Evolutionary conservation across 73 alveolate genomes (phyloP), one percentile per base, ranked within the genome.

Genomic region (Tetrahymena borealis): DNA sequence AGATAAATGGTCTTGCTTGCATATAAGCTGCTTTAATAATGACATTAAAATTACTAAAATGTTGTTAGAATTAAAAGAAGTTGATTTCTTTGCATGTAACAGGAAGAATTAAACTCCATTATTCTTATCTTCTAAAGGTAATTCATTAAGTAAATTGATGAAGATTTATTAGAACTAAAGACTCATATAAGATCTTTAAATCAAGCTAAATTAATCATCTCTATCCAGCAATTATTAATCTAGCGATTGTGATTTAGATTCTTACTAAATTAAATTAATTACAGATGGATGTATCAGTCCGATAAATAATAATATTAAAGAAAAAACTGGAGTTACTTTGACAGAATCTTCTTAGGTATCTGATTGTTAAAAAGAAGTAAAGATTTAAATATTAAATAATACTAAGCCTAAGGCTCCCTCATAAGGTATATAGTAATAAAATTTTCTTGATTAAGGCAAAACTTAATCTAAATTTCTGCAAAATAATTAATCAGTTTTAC

Each of bases 21-120:
- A 96, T 94, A 40, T 96, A 32, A 97, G 97, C 7, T 96, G 98
- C 78, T 91, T 60, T 31, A 94, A 94, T 39, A 94, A 95, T 38
- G 95, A 96, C 91, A 90, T 43, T 39, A 95, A 96, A 91, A 94
- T 96, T 5, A 97, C 95, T 0, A 91, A 91, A 90, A 10, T 85
- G 13, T 78, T 93, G 32, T 85, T 93, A 28, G 33, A 79, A 28
- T 40, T 38, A 33, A 94, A 91, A 38, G 78, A 92, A 35, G 39
- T 96, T 9, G 85, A 60, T 60, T 60, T 60, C 31, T 60, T 60
- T 60, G 85, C 85, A 24, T 35, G n/a, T 9, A 60, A 60, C 13
- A 11, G 85, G 16, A 60, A n/a, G 85, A 60, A 60, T 9, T n/a
- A 60, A 60, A 60, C 85, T 3, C 85, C 85, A 6, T 28, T 60